Conservation (phyloP, 1,284 basidiomycete species). For the Malassezia vespertilionis region DNA sequence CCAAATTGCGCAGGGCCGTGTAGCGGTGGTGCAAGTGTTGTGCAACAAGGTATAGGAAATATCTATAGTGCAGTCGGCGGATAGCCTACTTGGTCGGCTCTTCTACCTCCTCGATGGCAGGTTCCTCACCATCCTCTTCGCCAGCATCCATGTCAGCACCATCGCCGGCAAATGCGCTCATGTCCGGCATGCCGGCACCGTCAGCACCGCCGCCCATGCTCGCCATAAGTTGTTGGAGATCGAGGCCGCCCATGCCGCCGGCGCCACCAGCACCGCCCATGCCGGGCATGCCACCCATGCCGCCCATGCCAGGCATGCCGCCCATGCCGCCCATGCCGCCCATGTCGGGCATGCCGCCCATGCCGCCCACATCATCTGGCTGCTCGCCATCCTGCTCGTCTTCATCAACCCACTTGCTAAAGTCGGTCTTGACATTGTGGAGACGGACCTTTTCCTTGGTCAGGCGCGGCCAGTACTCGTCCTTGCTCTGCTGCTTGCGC, state of each 20-base stretch:
- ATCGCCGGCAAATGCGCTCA: slow-evolving; percentile 21
- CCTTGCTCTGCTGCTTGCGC: slow-evolving; percentile 38
- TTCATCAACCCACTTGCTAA: slow-evolving; percentile 49
- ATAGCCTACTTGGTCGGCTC: no score
- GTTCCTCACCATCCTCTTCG: slow-evolving; percentile 49
- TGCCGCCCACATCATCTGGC: slow-evolving; percentile 23
- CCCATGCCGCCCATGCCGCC: slow-evolving; percentile 11
- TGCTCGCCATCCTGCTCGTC: slow-evolving; percentile 43
- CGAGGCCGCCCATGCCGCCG: slow-evolving; percentile 50
- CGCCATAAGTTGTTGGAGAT: slow-evolving; percentile 26
- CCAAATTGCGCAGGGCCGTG: slow-evolving; percentile 4
- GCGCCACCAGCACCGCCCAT: slow-evolving; percentile 19
- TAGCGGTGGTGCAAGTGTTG: no score
- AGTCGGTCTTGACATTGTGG: slow-evolving; percentile 49
- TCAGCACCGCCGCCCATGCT: slow-evolving; percentile 24
- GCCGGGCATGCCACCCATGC: slow-evolving; percentile 48
- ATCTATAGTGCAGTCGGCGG: no score
- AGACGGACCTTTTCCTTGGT: slow-evolving; percentile 47
- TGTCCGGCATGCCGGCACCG: slow-evolving; percentile 26
- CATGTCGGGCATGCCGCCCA: slow-evolving; percentile 24
- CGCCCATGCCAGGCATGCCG: slow-evolving; percentile 43
- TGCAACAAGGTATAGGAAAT: no score
- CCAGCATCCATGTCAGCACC: slow-evolving; percentile 28
- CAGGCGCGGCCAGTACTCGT: slow-evolving; percentile 47
- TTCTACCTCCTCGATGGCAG: background rate